Evolutionary conservation across 1,284 basidiomycete genomes (phyloP).

Genomic region (Limonomyces culmigenus): DNA sequence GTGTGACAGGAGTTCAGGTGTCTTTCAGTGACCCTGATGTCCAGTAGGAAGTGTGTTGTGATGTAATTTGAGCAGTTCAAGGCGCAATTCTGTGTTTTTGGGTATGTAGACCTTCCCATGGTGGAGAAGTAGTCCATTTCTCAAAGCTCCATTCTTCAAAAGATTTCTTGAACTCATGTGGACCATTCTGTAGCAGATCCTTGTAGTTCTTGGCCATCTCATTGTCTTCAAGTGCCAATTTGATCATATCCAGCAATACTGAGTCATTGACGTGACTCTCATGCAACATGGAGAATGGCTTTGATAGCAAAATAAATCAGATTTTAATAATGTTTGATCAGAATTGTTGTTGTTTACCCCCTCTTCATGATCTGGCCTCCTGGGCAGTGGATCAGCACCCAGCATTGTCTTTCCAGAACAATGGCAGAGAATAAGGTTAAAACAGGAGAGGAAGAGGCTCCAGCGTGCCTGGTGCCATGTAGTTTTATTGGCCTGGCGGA

Average conservation of each 20-base stretch:
- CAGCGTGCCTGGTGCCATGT: constrained; percentile 23
- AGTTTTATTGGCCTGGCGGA: constrained; percentile 16
- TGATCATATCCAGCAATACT: constrained; percentile 2
- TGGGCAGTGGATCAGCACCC: constrained; percentile 22
- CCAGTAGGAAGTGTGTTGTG: not conserved
- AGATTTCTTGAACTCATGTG: not conserved
- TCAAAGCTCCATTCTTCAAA: constrained; percentile 4
- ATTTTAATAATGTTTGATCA: constrained; percentile 13
- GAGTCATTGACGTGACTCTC: constrained; percentile 4
- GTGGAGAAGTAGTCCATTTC: constrained; percentile 6
- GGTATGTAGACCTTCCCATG: constrained; percentile 10
- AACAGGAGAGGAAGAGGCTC: constrained; percentile 17
- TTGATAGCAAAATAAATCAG: constrained; percentile 10
- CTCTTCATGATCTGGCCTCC: constrained; percentile 16
- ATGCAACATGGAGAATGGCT: constrained; percentile 2
- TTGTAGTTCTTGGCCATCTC: not conserved
- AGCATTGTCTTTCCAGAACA: constrained; percentile 17
- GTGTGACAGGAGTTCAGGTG: constrained; percentile 13
- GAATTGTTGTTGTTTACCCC: constrained; percentile 15
- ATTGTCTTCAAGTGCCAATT: not conserved
- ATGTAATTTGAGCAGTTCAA: constrained; percentile 8
- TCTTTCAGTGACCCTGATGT: constrained; percentile 1
- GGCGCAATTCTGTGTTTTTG: constrained; percentile 6
- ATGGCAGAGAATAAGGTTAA: constrained; percentile 20
- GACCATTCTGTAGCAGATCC: not conserved